A percentile compares a stretch with the other conserved stretches of the same genome.
Evolutionary conservation across 345 rosid genomes (phyloP).

Genomic region (Arabis hirsuta): DNA sequence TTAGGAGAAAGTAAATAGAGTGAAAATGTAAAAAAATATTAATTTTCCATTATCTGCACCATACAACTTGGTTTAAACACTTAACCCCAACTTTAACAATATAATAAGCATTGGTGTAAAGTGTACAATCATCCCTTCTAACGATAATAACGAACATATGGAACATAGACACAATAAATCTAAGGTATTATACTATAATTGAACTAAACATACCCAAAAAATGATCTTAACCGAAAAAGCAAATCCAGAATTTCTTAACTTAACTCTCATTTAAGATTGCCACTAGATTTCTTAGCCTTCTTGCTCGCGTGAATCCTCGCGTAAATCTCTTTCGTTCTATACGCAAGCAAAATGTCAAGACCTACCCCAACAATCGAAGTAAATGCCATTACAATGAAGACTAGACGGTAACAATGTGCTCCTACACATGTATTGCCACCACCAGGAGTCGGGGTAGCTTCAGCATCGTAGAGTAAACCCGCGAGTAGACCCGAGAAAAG

Average conservation of each 20-base stretch:
- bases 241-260: neutral
- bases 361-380: slow-evolving; percentile 53
- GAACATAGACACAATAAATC: neutral
- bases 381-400: slow-evolving; percentile 54
- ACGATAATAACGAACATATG: neutral
- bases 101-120: neutral
- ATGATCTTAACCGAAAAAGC: slow-evolving; percentile 1
- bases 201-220: slow-evolving; percentile 22
- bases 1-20: too few relatives aligned
- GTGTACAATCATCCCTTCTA: slow-evolving; percentile 15
- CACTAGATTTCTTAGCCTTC: slow-evolving; percentile 51
- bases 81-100: neutral
- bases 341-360: slow-evolving; percentile 48
- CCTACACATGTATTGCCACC: slow-evolving; percentile 59
- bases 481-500: slow-evolving; percentile 72
- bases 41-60: slow-evolving; percentile 5
- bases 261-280: slow-evolving; percentile 31
- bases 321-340: slow-evolving; percentile 53
- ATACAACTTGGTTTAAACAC: slow-evolving; percentile 1
- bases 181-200: neutral
- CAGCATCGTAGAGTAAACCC: slow-evolving; percentile 59
- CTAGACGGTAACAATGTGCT: slow-evolving; percentile 53
- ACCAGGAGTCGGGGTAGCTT: slow-evolving; percentile 46
- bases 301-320: slow-evolving; percentile 55
- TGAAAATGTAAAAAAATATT: neutral